Base-by-base conservation (phyloP, 2,329 filamentous ascomycete genomes). In the Boeremia exigua region DNA sequence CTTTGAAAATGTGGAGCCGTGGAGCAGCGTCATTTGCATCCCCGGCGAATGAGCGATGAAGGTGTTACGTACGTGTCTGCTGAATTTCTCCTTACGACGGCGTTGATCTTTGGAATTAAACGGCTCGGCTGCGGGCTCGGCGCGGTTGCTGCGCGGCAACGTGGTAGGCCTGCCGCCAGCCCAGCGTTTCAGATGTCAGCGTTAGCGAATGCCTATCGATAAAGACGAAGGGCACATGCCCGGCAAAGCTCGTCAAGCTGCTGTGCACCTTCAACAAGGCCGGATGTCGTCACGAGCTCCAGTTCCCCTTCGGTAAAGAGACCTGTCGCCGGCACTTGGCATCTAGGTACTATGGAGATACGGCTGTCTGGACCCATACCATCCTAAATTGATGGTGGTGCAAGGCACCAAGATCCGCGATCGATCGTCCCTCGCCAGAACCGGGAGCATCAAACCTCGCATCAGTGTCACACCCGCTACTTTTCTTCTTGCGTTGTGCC, bases 81-180 rank as follows among this genome's bases (percentile, higher is more conserved):
- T 48, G 32, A n/a, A 48, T 43, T 43, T 38, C 37, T 57, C 48
- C 38, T 57, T 52, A 38, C 47, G 37, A 51, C 30, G 30, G 14
- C 30, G 30, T 47, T 30, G 37, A 56, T 48, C 37, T 50, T 29
- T 43, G 28, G 38, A 36, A 48, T 40, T 48, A 44, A 53, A 57
- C 42, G 54, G 54, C 38, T 57, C 54, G 54, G 44, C 38, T 57
- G 19, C 48, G 48, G 54, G 54, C 48, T 48, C 54, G 48, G 48
- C 53, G 48, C 53, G 53, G 53, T 50, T 42, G 53, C 47, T 56
- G 36, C 53, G 47, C 53, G 53, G 47, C 53, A 56, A 56, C 53
- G 53, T 56, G 53, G 53, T 38, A 48, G 23, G 48, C 48, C 44
- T 56, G 48, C 54, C 54, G 54, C 27, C 28, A 38, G 38, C 48